phyloP scores from a whole-genome alignment of 805 yeast genomes.

The Spathaspora gorwiae region DNA sequence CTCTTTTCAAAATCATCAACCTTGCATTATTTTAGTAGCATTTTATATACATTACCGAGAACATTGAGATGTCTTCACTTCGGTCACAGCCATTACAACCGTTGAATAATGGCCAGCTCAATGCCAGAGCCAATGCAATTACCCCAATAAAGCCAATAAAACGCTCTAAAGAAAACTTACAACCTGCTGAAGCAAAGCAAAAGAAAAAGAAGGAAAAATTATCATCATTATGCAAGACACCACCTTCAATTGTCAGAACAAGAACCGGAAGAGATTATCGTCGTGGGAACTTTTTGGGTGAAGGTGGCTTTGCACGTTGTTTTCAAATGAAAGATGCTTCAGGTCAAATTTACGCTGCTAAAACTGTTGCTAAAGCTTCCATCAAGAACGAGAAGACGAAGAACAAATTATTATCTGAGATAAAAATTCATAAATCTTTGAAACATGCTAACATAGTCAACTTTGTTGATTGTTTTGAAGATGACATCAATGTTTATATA shows the following conservation, averaged over 20 bases:
- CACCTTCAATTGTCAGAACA: constrained; percentile 88
- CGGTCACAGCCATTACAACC: constrained; percentile 53
- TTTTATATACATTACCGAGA: too few species aligned
- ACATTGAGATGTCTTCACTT: constrained; percentile 16
- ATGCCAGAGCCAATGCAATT: constrained; percentile 35
- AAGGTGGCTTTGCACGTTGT: constrained; percentile 98
- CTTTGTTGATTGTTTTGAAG: constrained; percentile 95
- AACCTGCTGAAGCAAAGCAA: constrained; percentile 13
- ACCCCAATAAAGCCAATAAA: constrained; percentile 28
- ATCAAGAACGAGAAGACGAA: constrained; percentile 87
- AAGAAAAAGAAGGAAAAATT: constrained; percentile 85
- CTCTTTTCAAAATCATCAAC: too few species aligned
- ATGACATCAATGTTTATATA: constrained; percentile 89
- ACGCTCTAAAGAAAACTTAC: constrained; percentile 18
- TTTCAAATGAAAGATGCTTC: constrained; percentile 90
- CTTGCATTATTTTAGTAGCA: too few species aligned
- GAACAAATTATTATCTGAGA: constrained; percentile 81
- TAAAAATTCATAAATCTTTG: constrained; percentile 89
- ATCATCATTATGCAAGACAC: constrained; percentile 90
- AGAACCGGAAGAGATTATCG: constrained; percentile 84
- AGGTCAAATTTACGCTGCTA: constrained; percentile 90
- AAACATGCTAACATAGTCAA: constrained; percentile 86
- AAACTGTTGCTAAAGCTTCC: constrained; percentile 95
- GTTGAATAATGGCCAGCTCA: constrained; percentile 48
- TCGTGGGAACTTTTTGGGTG: constrained; percentile 88